Evolutionary conservation across 176 grass and related monocot species (phyloP).

Genomic region (Triticum dicoccoides): DNA sequence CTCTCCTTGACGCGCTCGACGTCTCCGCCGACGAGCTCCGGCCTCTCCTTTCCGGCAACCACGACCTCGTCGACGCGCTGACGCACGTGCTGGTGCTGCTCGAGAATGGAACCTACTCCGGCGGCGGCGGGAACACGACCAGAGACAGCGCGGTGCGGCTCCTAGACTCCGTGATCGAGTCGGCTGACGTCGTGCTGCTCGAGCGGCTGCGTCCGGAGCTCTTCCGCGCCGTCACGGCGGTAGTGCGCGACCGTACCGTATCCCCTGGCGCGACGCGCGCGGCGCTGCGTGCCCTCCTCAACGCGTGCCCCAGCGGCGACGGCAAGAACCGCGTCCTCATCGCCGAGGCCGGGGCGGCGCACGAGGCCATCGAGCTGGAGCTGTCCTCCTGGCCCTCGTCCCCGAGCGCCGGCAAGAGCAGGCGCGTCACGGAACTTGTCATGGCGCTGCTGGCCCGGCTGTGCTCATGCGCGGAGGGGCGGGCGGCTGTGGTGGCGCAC

Average conservation of each 20-base stretch:
- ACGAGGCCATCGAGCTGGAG: constrained; percentile 45
- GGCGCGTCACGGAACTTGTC: constrained; percentile 42
- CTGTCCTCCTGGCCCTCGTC: constrained; percentile 6
- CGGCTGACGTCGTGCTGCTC: background rate
- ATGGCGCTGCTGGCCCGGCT: constrained; percentile 45
- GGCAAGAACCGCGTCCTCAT: constrained; percentile 27
- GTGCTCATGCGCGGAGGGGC: constrained; percentile 53
- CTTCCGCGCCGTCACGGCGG: constrained; percentile 34
- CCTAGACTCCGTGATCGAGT: constrained; percentile 22
- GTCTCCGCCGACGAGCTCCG: constrained; percentile 25
- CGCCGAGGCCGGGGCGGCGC: constrained; percentile 36
- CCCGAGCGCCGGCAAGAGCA: background rate
- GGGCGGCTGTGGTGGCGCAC: constrained; percentile 43
- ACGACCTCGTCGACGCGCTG: constrained; percentile 32
- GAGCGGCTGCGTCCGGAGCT: constrained; percentile 24
- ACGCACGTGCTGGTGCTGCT: constrained; percentile 18
- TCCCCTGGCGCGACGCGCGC: constrained; percentile 28
- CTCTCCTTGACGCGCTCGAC: constrained; percentile 26
- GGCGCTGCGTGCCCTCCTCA: constrained; percentile 26
- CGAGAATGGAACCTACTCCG: background rate
- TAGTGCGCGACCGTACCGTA: constrained; percentile 16
- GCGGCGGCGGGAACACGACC: background rate
- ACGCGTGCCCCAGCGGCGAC: constrained; percentile 9
- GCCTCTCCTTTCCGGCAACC: background rate
- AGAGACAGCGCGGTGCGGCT: constrained; percentile 13